phyloP scores from a whole-genome alignment of 164 flowering plant genomes.

The Buxus sempervirens region DNA sequence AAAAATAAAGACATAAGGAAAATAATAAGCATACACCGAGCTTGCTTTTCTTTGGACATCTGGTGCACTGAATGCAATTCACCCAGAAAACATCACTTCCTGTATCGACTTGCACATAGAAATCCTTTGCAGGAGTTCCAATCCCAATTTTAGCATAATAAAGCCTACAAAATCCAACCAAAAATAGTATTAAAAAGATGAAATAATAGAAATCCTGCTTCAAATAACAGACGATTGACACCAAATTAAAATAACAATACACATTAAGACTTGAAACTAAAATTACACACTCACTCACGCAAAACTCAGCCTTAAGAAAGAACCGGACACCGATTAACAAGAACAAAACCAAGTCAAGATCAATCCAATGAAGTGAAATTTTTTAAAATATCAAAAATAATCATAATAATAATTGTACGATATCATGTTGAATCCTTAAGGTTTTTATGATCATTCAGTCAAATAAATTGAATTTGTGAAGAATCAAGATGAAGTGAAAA shows the following conservation, averaged over 20 bases:
- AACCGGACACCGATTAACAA: not conserved
- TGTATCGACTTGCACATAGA: constrained; percentile 87
- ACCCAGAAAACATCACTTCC: constrained; percentile 95
- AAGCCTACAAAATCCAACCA: constrained; percentile 41
- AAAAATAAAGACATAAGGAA: not conserved
- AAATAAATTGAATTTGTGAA: too few species aligned
- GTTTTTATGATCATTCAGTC: too few species aligned
- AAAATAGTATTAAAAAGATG: not conserved
- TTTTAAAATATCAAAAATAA: too few species aligned
- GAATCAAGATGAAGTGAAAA: too few species aligned
- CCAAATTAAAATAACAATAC: not conserved
- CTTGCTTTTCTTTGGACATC: constrained; percentile 74
- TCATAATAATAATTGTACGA: too few species aligned
- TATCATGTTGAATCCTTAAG: too few species aligned
- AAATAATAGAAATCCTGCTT: not conserved
- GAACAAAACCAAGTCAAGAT: not conserved
- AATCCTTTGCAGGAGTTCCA: constrained; percentile 79
- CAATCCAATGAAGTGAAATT: too few species aligned
- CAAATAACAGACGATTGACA: not conserved
- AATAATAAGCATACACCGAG: constrained; percentile 57
- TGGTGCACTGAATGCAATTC: constrained; percentile 73
- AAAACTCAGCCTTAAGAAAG: not conserved
- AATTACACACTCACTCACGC: not conserved
- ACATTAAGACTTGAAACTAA: not conserved
- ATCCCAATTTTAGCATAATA: constrained; percentile 80